Evolutionary conservation across 2,329 filamentous ascomycete genomes (phyloP).

Genomic region (Epichloe typhina): DNA sequence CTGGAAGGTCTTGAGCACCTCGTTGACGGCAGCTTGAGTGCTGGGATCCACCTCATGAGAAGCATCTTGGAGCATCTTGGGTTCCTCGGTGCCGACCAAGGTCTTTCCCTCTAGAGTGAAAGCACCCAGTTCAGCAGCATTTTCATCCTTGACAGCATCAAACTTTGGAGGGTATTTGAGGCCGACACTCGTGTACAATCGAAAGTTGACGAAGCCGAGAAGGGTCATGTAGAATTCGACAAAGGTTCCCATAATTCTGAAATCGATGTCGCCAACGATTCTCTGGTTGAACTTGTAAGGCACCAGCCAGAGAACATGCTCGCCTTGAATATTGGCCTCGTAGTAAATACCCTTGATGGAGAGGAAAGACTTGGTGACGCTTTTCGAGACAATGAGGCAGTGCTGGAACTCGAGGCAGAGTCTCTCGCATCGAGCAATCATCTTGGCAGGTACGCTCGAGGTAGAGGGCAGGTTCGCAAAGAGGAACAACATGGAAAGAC

Average conservation of each 20-base stretch:
- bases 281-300: constrained; percentile 97
- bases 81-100: constrained; percentile 40
- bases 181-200: constrained; percentile 80
- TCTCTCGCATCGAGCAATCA: constrained; percentile 87
- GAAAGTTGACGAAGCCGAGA: constrained; percentile 90
- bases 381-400: constrained; percentile 86
- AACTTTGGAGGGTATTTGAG: constrained; percentile 95
- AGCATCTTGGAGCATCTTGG: constrained; percentile 34
- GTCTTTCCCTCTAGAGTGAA: constrained; percentile 75
- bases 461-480: constrained; percentile 94
- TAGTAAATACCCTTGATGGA: constrained; percentile 99
- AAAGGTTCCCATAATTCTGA: constrained; percentile 98
- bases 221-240: constrained; percentile 98
- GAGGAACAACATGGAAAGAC: constrained; percentile 89
- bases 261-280: constrained; percentile 88
- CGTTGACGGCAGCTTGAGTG: constrained; percentile 53
- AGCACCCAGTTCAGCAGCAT: constrained; percentile 77
- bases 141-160: constrained; percentile 72
- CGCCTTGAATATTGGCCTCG: constrained; percentile 91
- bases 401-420: constrained; percentile 94
- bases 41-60: constrained; percentile 44
- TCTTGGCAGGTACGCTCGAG: constrained; percentile 80
- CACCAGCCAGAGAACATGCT: constrained; percentile 93
- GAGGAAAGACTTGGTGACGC: constrained; percentile 87
- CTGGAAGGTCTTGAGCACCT: constrained; percentile 56